Conservation (phyloP, 805 yeast species). For the Priceomyces carsonii region DNA sequence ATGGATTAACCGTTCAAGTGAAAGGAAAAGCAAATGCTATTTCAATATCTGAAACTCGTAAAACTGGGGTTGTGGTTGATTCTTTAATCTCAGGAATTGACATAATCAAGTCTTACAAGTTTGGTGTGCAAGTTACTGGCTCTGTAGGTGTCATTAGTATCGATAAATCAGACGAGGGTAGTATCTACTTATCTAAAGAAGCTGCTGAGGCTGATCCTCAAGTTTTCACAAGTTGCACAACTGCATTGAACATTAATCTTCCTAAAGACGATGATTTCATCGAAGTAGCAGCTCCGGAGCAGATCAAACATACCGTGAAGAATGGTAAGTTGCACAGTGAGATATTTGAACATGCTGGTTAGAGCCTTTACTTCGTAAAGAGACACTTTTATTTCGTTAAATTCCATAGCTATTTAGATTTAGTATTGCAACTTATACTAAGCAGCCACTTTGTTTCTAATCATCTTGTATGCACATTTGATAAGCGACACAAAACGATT, state of each 20-base stretch:
- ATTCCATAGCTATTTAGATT: too few species aligned
- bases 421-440: background rate
- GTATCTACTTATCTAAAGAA: conserved; percentile 70
- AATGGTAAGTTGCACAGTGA: conserved; percentile 64
- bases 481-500: conserved; percentile 9
- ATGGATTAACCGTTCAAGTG: conserved; percentile 71
- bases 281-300: conserved; percentile 90
- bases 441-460: too few species aligned
- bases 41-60: conserved; percentile 69
- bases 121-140: conserved; percentile 86
- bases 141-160: conserved; percentile 78
- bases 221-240: conserved; percentile 79
- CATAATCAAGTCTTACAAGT: conserved; percentile 74
- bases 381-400: too few species aligned
- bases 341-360: conserved; percentile 84
- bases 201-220: conserved; percentile 65
- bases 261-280: conserved; percentile 73
- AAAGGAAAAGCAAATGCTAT: conserved; percentile 92
- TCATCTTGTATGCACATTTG: too few species aligned
- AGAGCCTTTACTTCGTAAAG: too few species aligned
- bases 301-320: conserved; percentile 70
- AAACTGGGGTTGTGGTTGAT: conserved; percentile 79
- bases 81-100: conserved; percentile 86
- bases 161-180: conserved; percentile 88
- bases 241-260: conserved; percentile 81